Percentiles rank a stretch among this genome's conserved stretches.
Evolutionary conservation across 805 yeast genomes (phyloP).

Genomic region (Grigorovia humatica): DNA sequence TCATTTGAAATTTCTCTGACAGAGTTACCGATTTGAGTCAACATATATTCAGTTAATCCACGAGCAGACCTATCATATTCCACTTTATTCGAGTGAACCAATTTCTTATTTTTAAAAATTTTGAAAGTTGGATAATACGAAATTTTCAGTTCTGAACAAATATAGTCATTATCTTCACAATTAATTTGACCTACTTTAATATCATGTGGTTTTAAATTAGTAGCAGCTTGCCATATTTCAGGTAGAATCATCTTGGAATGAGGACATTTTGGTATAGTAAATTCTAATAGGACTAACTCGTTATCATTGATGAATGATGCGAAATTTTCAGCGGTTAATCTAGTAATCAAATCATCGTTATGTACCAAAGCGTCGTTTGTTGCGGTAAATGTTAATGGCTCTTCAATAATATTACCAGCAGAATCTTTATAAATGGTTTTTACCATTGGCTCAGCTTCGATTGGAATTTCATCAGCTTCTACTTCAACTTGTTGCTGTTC

Average conservation of each 20-base stretch:
- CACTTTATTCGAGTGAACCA: slow-evolving; percentile 46
- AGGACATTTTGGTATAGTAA: slow-evolving; percentile 96
- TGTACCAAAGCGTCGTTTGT: neutral
- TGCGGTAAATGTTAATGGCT: neutral
- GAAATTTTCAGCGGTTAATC: slow-evolving; percentile 29
- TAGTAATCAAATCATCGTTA: neutral
- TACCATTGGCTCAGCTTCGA: neutral
- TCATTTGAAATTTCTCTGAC: slow-evolving; percentile 41
- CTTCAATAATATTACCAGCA: neutral
- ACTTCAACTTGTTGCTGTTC: neutral
- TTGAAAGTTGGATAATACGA: slow-evolving; percentile 77
- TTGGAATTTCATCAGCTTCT: neutral
- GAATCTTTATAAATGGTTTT: neutral
- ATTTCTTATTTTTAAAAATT: slow-evolving; percentile 47
- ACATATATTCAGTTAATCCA: slow-evolving; percentile 68
- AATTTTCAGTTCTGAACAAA: slow-evolving; percentile 57
- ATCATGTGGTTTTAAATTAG: slow-evolving; percentile 50
- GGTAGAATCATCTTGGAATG: slow-evolving; percentile 83
- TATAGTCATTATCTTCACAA: slow-evolving; percentile 63
- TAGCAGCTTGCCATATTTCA: slow-evolving; percentile 66
- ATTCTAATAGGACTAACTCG: slow-evolving; percentile 74
- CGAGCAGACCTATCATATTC: slow-evolving; percentile 74
- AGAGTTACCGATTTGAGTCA: slow-evolving; percentile 70
- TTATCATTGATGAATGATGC: slow-evolving; percentile 54
- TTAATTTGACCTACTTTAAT: slow-evolving; percentile 74